Evolutionary conservation across 345 rosid genomes (phyloP).

Genomic region (Hevea brasiliensis): DNA sequence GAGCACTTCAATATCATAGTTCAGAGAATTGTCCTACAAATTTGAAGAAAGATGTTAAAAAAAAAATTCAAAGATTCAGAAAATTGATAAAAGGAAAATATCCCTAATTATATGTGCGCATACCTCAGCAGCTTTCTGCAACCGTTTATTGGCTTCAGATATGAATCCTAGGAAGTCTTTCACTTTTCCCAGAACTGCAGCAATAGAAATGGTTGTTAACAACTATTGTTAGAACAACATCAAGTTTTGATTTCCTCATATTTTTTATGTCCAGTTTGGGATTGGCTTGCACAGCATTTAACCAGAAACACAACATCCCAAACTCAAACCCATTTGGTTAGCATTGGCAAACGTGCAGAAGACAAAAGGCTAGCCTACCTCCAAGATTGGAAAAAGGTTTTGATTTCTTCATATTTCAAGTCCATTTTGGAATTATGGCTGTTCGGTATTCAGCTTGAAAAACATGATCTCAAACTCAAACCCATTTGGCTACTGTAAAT

Average conservation of each 20-base stretch:
- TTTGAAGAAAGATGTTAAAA: neutral
- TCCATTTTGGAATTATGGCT: too few relatives aligned
- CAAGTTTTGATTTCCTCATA: neutral
- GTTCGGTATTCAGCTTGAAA: too few relatives aligned
- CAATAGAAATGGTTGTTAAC: neutral
- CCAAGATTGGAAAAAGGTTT: too few relatives aligned
- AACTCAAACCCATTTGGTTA: neutral
- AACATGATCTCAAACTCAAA: too few relatives aligned
- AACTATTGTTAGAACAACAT: neutral
- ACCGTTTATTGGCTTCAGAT: conserved; percentile 64
- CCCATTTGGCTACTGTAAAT: too few relatives aligned
- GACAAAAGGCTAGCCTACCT: too few relatives aligned
- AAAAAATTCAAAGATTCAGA: neutral
- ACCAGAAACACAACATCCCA: neutral
- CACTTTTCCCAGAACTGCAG: conserved; percentile 64
- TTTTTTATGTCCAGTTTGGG: neutral
- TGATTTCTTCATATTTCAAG: neutral
- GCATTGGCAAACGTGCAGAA: too few relatives aligned
- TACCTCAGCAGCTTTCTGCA: conserved; percentile 62
- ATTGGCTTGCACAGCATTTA: neutral
- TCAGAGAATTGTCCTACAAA: conserved; percentile 52
- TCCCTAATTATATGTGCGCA: neutral
- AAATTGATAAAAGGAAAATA: neutral
- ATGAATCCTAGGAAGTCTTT: conserved; percentile 68
- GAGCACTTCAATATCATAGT: conserved; percentile 67